Evolutionary conservation across 2,329 filamentous ascomycete species (phyloP).

Genomic region (Spiromastix sp.): DNA sequence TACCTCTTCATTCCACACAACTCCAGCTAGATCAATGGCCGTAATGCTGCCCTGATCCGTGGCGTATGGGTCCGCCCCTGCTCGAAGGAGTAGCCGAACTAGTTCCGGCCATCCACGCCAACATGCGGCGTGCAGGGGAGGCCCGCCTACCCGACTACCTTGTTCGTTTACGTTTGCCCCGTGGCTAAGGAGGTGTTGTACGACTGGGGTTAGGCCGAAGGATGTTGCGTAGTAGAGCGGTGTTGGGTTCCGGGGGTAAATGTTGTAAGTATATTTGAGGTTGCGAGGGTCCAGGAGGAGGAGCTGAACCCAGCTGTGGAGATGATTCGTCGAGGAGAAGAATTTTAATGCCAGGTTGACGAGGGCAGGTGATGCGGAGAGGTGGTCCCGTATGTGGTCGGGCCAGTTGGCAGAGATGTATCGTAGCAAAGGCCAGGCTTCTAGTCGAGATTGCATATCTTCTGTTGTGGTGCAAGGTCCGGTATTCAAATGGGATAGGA

Average conservation of each 20-base stretch:
- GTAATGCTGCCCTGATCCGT: not conserved
- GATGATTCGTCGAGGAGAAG: not conserved
- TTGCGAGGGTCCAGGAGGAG: not conserved
- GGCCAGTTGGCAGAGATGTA: slow-evolving; percentile 6
- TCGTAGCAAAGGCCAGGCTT: not conserved
- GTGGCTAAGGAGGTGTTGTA: not conserved
- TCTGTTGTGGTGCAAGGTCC: not conserved
- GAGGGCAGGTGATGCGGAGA: not conserved
- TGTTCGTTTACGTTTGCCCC: slow-evolving; percentile 2
- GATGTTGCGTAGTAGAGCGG: slow-evolving; percentile 4
- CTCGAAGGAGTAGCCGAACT: not conserved
- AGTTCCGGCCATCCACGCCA: slow-evolving; percentile 1
- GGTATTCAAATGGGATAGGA: not conserved
- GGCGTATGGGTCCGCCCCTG: not conserved
- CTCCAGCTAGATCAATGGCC: not conserved
- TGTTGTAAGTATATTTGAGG: not conserved
- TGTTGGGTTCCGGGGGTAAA: slow-evolving; percentile 1
- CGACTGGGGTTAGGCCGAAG: slow-evolving; percentile 1
- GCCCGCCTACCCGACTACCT: slow-evolving; percentile 1
- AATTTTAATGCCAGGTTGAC: not conserved
- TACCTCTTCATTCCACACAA: not conserved
- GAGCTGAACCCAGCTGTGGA: slow-evolving; percentile 3
- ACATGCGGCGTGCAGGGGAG: slow-evolving; percentile 1
- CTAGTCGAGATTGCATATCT: slow-evolving; percentile 1
- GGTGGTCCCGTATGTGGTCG: slow-evolving; percentile 1